Conservation (phyloP, 192 early-diverging fungal species). For the Coemansia pectinata region DNA sequence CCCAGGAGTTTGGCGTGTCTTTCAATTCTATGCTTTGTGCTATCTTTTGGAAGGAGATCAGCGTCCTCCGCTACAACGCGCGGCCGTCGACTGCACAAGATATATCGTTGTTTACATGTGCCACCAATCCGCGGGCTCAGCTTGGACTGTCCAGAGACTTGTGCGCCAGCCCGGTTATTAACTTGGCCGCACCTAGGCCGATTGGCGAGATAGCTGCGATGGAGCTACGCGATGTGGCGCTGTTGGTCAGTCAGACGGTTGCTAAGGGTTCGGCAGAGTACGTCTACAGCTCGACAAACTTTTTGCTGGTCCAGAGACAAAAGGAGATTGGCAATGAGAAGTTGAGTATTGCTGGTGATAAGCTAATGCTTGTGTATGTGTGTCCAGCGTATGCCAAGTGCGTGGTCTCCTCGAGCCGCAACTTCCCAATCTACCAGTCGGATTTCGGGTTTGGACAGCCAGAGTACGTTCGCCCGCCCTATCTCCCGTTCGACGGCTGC, state of each 20-base stretch:
- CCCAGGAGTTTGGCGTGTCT: slow-evolving; percentile 20
- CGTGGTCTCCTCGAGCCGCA: slow-evolving; percentile 42
- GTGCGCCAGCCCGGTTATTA: slow-evolving; percentile 43
- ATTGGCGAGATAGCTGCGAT: slow-evolving; percentile 23
- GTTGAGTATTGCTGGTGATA: slow-evolving; percentile 6
- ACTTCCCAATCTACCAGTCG: slow-evolving; percentile 45
- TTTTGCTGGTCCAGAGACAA: slow-evolving; percentile 20
- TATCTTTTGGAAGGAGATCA: slow-evolving; percentile 42
- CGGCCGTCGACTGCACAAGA: slow-evolving; percentile 14
- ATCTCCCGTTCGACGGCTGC: slow-evolving; percentile 49
- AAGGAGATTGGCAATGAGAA: slow-evolving; percentile 24
- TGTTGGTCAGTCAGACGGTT: slow-evolving; percentile 23
- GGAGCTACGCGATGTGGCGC: slow-evolving; percentile 22
- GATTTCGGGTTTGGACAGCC: slow-evolving; percentile 51
- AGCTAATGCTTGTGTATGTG: slow-evolving; percentile 41
- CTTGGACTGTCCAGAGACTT: slow-evolving; percentile 24
- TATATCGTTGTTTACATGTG: slow-evolving; percentile 39
- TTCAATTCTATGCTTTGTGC: slow-evolving; percentile 44
- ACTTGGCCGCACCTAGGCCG: slow-evolving; percentile 18
- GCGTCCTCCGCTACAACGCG: slow-evolving; percentile 15
- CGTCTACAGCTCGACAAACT: slow-evolving; percentile 35
- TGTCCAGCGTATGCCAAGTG: slow-evolving; percentile 30
- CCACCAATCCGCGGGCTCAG: slow-evolving; percentile 34
- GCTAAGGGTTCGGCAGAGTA: slow-evolving; percentile 23
- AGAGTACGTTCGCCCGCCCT: slow-evolving; percentile 47